Evolutionary conservation across 495 filamentous ascomycete species (phyloP), one percentile per base, ranked within the genome.

Genomic region (Penicillium bialowiezense): DNA sequence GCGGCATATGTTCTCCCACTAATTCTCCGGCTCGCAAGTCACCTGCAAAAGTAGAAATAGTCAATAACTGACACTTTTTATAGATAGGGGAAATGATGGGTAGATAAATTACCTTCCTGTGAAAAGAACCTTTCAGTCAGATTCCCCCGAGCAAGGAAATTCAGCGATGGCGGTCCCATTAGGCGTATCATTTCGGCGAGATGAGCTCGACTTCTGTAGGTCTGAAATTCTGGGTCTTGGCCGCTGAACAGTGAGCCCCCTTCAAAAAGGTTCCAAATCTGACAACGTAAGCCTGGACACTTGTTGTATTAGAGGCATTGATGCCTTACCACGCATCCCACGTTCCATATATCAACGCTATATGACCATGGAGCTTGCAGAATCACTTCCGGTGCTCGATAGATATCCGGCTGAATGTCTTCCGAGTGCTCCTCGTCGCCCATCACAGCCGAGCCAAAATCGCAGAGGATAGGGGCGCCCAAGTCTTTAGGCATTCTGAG

Each of bases 351-450:
- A 59, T 77, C 71, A 23, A 72, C 54, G 8, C 60, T 70, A 36
- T 55, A 65, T 37, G 56, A 52, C 71, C 73, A 77, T 42, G 52
- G 55, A 38, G 54, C 60, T 43, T 60, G 44, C 38, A 74, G 34
- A 36, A 74, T 67, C 1, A 75, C 55, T 36, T 77, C 72, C 5
- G 73, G 73, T 28, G 71, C 67, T 47, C 71, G 58, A 54, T 74
- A 77, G 44, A 71, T 56, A 44, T 59, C 29, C 13, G 70, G 72
- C 55, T 67, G 63, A 44, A 70, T 57, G 19, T 53, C 41, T 57
- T 55, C 62, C 5, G 14, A 39, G 7, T 62, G 62, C 17, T 57
- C 9, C 41, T 33, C 7, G 26, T 41, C 52, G 3, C 58, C 55
- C 1, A 34, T 1, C 14, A 57, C 26, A 5, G 58, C 58, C 0